Evolutionary conservation across 805 yeast species (phyloP), one percentile per base, ranked within the genome.

Genomic region (Candida arabinofermentans): DNA sequence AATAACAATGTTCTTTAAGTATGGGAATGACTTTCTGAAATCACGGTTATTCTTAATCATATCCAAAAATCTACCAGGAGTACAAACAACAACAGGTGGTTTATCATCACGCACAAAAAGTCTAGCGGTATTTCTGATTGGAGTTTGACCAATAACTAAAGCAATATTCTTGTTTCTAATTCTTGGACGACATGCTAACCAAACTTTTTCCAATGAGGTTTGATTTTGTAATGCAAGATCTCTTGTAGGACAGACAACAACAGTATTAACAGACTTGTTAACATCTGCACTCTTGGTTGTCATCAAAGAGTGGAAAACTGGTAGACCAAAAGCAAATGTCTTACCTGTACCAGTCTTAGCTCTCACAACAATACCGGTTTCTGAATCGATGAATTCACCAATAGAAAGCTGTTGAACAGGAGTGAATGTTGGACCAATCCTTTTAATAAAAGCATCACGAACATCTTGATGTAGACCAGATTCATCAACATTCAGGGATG

Each of bases 341-440:
- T 89, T 89, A 56, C 97, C 97, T 2, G 97, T 89, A 60, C 97
- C 97, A 3, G 97, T 89, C 61, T 87, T 87, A 22, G 97, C 96
- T 55, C 95, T 74, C 29, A 88, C 89, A 18, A 89, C 87, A 33
- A 87, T 70, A 49, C 91, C 90, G 24, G 68, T 65, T 14, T 70
- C 61, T n/a, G 72, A 67, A 30, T 69, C 67, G 13, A 67, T 55
- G 30, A 84, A 64, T 18, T 86, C 83, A 36, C 71, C 66, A 34
- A 85, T 71, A 10, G 89, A 69, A 49, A 72, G 67, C 43, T 75
- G 74, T 59, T 86, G 95, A 23, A 85, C 91, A 3, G 81, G 75
- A 1, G 93, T 85, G 50, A 86, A 69, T 10, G 70, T 66, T 6
- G 61, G 61, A 2, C 78, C 75, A 44, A 76, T 65, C 14, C 61